Percentiles rank a stretch among this genome's conserved stretches.
Conservation (phyloP, 2,329 filamentous ascomycete species). For the Ophiostoma quercus region DNA sequence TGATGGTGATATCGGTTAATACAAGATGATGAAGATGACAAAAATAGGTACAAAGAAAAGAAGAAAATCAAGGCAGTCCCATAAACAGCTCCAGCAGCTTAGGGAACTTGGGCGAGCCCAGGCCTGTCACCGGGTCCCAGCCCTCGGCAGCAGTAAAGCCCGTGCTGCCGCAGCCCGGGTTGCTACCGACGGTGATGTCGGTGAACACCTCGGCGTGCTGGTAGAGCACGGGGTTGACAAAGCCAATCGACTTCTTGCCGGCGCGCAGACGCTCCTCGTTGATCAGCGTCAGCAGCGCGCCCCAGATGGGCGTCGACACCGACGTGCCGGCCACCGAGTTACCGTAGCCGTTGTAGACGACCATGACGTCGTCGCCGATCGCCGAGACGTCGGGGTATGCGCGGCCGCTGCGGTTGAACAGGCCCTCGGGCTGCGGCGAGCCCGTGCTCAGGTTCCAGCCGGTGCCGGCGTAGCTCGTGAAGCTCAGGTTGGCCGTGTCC, state of each 20-base stretch:
- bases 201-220: conserved; percentile 33
- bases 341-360: conserved; percentile 33
- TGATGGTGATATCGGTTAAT: not conserved
- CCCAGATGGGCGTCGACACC: conserved; percentile 54
- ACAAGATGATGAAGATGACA: not conserved
- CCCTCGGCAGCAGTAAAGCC: conserved; percentile 16
- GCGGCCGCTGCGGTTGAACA: conserved; percentile 30
- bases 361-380: conserved; percentile 31
- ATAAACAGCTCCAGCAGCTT: conserved; percentile 18
- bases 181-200: conserved; percentile 32
- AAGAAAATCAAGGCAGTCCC: not conserved
- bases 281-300: conserved; percentile 54
- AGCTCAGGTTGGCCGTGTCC: conserved; percentile 25
- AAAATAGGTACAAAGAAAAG: not conserved
- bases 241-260: conserved; percentile 40
- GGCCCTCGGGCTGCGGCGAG: conserved; percentile 21
- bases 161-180: conserved; percentile 31
- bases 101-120: conserved; percentile 15
- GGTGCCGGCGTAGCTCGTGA: conserved; percentile 27
- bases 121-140: conserved; percentile 29
- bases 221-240: conserved; percentile 35
- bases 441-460: conserved; percentile 24
- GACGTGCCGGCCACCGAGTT: conserved; percentile 44
- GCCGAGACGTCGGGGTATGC: conserved; percentile 32
- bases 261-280: conserved; percentile 54